These are phyloP conservation scores for Raddia distichophylla DNA, from an alignment of 176 grass and related monocot genomes.

Conservation along the genomic window DNA sequence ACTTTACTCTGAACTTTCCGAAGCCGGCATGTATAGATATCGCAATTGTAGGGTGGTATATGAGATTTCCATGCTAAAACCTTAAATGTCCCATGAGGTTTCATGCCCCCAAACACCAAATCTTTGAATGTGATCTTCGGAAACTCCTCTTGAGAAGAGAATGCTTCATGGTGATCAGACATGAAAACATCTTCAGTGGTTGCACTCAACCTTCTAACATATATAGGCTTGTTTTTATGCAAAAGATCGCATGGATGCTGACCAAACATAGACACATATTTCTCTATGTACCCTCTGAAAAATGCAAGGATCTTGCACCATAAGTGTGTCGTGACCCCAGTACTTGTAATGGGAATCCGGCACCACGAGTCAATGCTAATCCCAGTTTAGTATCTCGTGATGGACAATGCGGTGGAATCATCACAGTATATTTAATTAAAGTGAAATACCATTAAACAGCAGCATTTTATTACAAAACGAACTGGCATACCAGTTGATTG, in stretches of 20 bases:
- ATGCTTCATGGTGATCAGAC: not conserved
- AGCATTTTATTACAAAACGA: no score
- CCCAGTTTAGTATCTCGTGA: no score
- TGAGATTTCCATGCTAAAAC: not conserved
- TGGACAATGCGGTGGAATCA: no score
- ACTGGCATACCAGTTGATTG: no score
- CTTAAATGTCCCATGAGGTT: not conserved
- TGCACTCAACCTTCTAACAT: not conserved
- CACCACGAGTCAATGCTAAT: no score
- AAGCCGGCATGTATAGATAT: not conserved
- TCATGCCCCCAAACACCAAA: not conserved
- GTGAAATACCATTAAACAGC: no score
- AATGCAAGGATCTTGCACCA: not conserved
- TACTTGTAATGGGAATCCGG: no score
- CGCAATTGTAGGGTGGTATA: conserved; percentile 14
- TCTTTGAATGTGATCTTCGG: not conserved
- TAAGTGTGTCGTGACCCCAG: not conserved
- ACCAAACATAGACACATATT: not conserved
- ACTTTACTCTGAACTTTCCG: not conserved
- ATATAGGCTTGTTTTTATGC: not conserved
- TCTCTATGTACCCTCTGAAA: not conserved
- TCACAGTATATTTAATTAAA: no score
- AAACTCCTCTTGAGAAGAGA: not conserved
- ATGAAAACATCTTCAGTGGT: not conserved
- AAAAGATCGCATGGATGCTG: not conserved